A percentile compares a stretch with the other conserved stretches of the same genome.
These are phyloP conservation scores for Sarocladiaceae sp. DNA, from an alignment of 2,329 filamentous ascomycete species.

Conservation along the genomic window DNA sequence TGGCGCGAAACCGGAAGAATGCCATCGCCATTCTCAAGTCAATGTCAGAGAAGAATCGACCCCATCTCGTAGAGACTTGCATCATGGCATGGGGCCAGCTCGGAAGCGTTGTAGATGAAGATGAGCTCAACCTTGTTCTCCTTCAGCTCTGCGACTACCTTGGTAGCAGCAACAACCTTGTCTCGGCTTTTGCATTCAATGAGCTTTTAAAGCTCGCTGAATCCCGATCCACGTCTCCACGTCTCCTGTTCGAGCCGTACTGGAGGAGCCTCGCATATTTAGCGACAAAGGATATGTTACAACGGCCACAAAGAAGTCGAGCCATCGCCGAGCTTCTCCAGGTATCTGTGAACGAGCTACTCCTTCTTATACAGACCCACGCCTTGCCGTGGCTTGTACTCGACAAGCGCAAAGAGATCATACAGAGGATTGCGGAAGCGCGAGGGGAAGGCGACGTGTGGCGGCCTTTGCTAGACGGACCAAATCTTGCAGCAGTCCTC, in stretches of 20 bases:
- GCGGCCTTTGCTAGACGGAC: slow-evolving; percentile 45
- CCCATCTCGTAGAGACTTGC: slow-evolving; percentile 71
- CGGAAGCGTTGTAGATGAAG: slow-evolving; percentile 67
- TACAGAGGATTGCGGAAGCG: slow-evolving; percentile 74
- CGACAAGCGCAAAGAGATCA: slow-evolving; percentile 67
- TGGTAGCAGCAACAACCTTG: slow-evolving; percentile 71
- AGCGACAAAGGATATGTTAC: slow-evolving; percentile 73
- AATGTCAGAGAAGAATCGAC: slow-evolving; percentile 61
- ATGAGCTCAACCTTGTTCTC: slow-evolving; percentile 81
- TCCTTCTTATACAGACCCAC: slow-evolving; percentile 69
- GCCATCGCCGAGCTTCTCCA: slow-evolving; percentile 75
- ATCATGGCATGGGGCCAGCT: slow-evolving; percentile 83
- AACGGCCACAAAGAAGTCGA: slow-evolving; percentile 74
- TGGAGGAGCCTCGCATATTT: slow-evolving; percentile 81
- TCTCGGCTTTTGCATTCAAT: slow-evolving; percentile 76
- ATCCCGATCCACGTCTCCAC: slow-evolving; percentile 52
- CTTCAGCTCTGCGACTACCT: slow-evolving; percentile 81
- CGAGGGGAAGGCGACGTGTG: slow-evolving; percentile 62
- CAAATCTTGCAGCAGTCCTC: slow-evolving; percentile 52
- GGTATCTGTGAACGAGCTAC: slow-evolving; percentile 66
- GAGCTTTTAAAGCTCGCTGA: slow-evolving; percentile 72
- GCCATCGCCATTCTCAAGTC: slow-evolving; percentile 65
- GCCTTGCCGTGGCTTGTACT: slow-evolving; percentile 84
- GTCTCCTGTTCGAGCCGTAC: slow-evolving; percentile 73
- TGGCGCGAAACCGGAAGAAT: slow-evolving; percentile 51